These are phyloP conservation scores for Hirschioporus abietinus DNA, from an alignment of 768 basidiomycete genomes.

Conservation along the genomic window DNA sequence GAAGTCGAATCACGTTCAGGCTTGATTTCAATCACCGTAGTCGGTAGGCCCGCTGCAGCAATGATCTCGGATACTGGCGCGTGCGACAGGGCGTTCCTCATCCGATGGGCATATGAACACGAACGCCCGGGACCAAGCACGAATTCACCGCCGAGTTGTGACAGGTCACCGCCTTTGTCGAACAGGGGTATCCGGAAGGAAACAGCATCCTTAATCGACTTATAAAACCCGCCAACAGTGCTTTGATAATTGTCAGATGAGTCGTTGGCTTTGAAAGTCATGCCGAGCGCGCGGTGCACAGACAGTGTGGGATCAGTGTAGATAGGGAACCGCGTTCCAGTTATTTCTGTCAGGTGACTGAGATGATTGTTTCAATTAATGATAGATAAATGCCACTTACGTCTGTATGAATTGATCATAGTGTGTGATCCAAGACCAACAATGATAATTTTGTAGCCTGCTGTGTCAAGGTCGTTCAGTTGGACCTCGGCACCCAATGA, in stretches of 20 bases:
- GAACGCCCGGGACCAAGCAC: conserved; percentile 62
- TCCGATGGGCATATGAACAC: conserved; percentile 77
- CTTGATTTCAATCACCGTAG: conserved; percentile 5
- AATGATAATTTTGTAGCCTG: conserved; percentile 58
- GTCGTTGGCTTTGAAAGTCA: conserved; percentile 48
- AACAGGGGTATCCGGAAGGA: conserved; percentile 76
- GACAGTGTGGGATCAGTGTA: conserved; percentile 74
- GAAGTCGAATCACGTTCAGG: background rate
- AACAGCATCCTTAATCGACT: conserved; percentile 66
- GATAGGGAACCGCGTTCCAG: conserved; percentile 63
- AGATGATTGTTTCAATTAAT: background rate
- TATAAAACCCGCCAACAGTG: conserved; percentile 60
- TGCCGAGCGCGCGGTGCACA: conserved; percentile 72
- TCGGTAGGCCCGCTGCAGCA: conserved; percentile 46
- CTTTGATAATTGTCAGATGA: conserved; percentile 48
- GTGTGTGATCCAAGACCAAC: conserved; percentile 75
- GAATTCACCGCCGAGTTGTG: conserved; percentile 89
- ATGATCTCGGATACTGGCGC: conserved; percentile 68
- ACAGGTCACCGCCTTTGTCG: conserved; percentile 70
- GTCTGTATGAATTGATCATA: conserved; percentile 71
- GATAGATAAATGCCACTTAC: conserved; percentile 29
- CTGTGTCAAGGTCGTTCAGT: conserved; percentile 39
- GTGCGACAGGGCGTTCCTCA: conserved; percentile 73
- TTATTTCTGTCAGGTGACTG: conserved; percentile 43
- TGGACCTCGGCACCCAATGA: conserved; percentile 50